phyloP scores from a whole-genome alignment of 495 filamentous ascomycete genomes.

The Rostrohypoxylon terebratum region DNA sequence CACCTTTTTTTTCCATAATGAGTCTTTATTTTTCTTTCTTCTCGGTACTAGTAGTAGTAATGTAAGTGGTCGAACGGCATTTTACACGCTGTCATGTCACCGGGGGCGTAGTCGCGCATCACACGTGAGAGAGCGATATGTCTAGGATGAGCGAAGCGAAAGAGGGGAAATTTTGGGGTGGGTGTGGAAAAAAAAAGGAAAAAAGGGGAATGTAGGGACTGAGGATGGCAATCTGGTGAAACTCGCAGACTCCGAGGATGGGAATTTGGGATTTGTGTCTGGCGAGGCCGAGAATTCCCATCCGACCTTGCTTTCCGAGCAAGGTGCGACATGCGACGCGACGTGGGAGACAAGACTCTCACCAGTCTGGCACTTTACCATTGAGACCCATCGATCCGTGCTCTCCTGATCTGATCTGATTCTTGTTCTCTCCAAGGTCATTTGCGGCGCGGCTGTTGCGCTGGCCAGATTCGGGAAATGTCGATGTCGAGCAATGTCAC shows the following conservation, averaged over 20 bases:
- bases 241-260: conserved; percentile 30
- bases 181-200: neutral
- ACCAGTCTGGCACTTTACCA: neutral
- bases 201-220: conserved; percentile 9
- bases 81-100: neutral
- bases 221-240: conserved; percentile 35
- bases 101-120: neutral
- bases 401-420: neutral
- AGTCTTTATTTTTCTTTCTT: neutral
- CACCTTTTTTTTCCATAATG: too few species aligned
- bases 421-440: neutral
- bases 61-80: neutral
- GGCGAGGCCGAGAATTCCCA: conserved; percentile 23
- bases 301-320: neutral
- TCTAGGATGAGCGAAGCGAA: neutral
- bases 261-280: conserved; percentile 23
- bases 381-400: neutral
- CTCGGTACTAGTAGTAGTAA: neutral
- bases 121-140: conserved; percentile 8
- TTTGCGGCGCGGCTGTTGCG: neutral
- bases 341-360: neutral
- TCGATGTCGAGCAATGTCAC: neutral
- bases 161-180: neutral
- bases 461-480: neutral
- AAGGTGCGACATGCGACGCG: neutral